phyloP scores from a whole-genome alignment of 2,329 filamentous ascomycete genomes.

The Scopulariopsis brevicaulis region DNA sequence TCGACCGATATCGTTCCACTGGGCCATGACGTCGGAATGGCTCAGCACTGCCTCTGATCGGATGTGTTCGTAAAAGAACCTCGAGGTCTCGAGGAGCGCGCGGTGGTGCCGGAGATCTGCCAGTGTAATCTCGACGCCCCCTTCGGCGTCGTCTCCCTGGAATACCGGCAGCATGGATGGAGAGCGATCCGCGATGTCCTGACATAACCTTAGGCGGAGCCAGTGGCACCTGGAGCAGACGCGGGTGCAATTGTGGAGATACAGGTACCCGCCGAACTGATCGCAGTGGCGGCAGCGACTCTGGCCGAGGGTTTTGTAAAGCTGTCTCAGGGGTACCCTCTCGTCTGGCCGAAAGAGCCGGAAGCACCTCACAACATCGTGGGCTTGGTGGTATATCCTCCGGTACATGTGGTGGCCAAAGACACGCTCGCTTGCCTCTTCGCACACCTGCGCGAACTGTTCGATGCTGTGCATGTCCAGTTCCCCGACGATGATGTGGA shows the following conservation, averaged over 20 bases:
- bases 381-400: neutral
- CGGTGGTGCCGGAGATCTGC: neutral
- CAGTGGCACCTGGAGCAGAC: neutral
- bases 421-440: neutral
- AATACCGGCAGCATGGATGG: neutral
- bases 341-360: neutral
- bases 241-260: neutral
- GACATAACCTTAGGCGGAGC: neutral
- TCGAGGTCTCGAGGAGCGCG: neutral
- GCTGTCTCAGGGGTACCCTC: neutral
- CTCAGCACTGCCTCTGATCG: no score
- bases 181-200: neutral
- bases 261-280: neutral
- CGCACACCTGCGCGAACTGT: neutral
- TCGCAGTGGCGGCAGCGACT: neutral
- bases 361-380: neutral
- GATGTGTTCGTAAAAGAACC: neutral
- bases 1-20: neutral
- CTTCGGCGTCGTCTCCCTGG: neutral
- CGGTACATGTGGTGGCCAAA: neutral
- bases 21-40: no score
- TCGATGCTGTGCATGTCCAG: neutral
- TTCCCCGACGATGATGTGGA: neutral
- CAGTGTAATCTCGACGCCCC: neutral
- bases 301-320: neutral